Conservation (phyloP, 257 asterid species). For the Salvia miltiorrhiza region DNA sequence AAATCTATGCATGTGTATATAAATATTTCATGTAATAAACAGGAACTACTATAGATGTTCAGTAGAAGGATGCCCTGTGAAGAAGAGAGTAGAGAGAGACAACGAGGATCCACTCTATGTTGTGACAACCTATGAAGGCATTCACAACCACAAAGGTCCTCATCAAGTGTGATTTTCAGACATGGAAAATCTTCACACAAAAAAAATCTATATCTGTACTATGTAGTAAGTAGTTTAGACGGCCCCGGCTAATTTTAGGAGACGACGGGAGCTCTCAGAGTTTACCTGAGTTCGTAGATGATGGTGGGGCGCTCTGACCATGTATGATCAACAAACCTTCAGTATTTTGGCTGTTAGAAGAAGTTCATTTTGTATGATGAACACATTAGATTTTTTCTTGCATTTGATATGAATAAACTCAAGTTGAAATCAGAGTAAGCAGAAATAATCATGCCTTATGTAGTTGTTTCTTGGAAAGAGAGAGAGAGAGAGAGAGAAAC, state of each 20-base stretch:
- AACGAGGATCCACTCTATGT: slow-evolving; percentile 72
- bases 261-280: not conserved
- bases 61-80: slow-evolving; percentile 78
- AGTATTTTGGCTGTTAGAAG: slow-evolving; percentile 9
- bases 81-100: slow-evolving; percentile 89
- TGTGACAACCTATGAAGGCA: slow-evolving; percentile 81
- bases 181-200: not conserved
- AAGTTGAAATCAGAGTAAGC: too few relatives aligned
- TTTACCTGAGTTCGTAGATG: not conserved
- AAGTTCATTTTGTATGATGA: not conserved
- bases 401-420: not conserved
- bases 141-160: slow-evolving; percentile 78
- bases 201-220: not conserved
- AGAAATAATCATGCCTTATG: too few relatives aligned
- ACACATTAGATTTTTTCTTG: slow-evolving; percentile 11
- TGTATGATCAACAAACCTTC: slow-evolving; percentile 24
- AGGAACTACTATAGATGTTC: slow-evolving; percentile 92
- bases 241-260: slow-evolving; percentile 1
- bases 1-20: not conserved
- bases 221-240: slow-evolving; percentile 7
- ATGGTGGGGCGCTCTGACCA: slow-evolving; percentile 3
- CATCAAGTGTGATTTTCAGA: slow-evolving; percentile 30
- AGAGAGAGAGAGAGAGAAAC: not conserved
- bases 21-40: slow-evolving; percentile 16
- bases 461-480: too few relatives aligned